Conservation (phyloP, 768 basidiomycete species). For the Tulasnella sp. region DNA sequence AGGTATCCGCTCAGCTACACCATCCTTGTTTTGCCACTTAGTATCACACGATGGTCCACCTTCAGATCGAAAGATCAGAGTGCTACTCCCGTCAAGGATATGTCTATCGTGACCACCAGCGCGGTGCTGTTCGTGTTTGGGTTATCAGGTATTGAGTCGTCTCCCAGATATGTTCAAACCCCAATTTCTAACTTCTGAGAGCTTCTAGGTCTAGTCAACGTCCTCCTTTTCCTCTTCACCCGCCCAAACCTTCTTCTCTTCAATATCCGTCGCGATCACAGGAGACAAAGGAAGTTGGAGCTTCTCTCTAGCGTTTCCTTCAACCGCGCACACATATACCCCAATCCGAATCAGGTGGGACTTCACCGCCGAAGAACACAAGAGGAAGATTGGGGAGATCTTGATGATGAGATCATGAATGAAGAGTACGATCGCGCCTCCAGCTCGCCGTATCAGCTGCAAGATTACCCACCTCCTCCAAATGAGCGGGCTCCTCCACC, state of each 20-base stretch:
- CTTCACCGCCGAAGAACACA: background rate
- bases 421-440: background rate
- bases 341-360: background rate
- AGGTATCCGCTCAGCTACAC: slow-evolving; percentile 15
- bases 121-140: slow-evolving; percentile 14
- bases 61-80: background rate
- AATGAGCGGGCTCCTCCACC: background rate
- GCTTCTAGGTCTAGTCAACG: slow-evolving; percentile 6
- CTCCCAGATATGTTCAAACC: background rate
- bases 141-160: background rate
- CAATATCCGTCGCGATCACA: background rate
- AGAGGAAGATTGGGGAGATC: slow-evolving; percentile 1
- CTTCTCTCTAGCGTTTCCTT: background rate
- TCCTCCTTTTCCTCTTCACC: slow-evolving; percentile 14
- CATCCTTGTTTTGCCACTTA: slow-evolving; percentile 10
- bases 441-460: background rate
- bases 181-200: background rate
- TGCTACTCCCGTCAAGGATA: slow-evolving; percentile 8
- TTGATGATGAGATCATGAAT: background rate
- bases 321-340: background rate
- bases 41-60: slow-evolving; percentile 14
- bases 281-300: background rate
- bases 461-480: background rate
- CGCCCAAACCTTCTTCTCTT: slow-evolving; percentile 15
- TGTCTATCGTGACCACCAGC: slow-evolving; percentile 8